Evolutionary conservation across 352 stramenopile genomes (phyloP), one percentile per base, ranked within the genome.

Genomic region (Phytophthora tubulina): DNA sequence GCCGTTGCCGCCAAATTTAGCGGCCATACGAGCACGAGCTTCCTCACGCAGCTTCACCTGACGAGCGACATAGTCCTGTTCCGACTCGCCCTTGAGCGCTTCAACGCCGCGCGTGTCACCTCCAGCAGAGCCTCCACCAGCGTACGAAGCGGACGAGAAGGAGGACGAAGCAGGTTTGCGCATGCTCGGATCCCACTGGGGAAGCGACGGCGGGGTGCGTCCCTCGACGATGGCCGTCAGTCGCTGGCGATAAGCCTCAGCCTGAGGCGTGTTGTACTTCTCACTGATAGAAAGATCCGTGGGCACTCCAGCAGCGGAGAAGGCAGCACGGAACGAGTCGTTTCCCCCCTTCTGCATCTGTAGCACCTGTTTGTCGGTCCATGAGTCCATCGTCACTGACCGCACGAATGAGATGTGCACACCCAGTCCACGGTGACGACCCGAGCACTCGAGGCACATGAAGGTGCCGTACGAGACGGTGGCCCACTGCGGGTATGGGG

Each of bases 401-500:
- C 87, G 77, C 55, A 99, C 94, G 71, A 98, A 98, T 32, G 91
- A 96, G 46, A 98, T 93, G 78, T 98, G 94, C 8, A 98, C 91
- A 45, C 95, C 96, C 51, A 99, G 80, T 14, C 88, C 85, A 35
- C 96, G 89, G 78, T 99, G 95, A 49, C 93, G 85, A 3, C 91
- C 94, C 17, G 92, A 98, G 84, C 95, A 99, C 75, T 98, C 94
- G 67, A 98, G 89, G 59, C 95, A 99, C 79, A 99, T 97, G 69
- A 99, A 98, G 21, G 97, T 96, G 54, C 96, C 96, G 79, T 98
- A 99, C 15, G 95, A 98, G 39, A 97, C 93, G 2, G 92, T 97
- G 4, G 95, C 95, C 96, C 96, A 99, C 53, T 95, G 90, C 21
- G 96, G 96, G 73, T 99, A 98, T 52, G 94, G 85, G 36, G 94